Percentiles rank a stretch among this genome's conserved stretches.
Evolutionary conservation across 306 rosid species (phyloP).

Genomic region (Rubus parviflorus): DNA sequence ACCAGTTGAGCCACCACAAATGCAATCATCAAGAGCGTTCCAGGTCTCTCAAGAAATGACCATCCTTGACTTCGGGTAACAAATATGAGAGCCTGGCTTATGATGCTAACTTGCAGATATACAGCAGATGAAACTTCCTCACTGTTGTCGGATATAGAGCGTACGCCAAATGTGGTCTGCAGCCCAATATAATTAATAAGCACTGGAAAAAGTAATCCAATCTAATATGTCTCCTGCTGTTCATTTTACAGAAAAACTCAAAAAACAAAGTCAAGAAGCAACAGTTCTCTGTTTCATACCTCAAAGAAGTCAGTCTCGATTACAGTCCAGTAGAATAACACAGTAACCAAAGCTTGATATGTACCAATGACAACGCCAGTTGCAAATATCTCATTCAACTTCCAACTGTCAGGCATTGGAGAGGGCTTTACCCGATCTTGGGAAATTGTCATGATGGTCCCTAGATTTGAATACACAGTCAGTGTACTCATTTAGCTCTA

Average conservation of each 20-base stretch:
- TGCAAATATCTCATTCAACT: constrained; percentile 79
- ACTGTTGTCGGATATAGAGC: constrained; percentile 50
- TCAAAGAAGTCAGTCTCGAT: constrained; percentile 69
- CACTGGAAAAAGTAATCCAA: constrained; percentile 11
- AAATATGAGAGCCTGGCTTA: constrained; percentile 88
- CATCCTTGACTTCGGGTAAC: constrained; percentile 77
- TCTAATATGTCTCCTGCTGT: not conserved
- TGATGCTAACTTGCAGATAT: constrained; percentile 83
- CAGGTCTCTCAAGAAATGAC: constrained; percentile 82
- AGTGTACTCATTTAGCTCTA: not conserved
- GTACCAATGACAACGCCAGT: constrained; percentile 84
- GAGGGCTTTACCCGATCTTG: constrained; percentile 85
- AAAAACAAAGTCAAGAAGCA: constrained; percentile 2
- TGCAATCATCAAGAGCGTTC: constrained; percentile 68
- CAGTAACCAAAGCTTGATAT: constrained; percentile 78
- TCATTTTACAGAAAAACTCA: not conserved
- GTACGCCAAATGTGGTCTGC: constrained; percentile 61
- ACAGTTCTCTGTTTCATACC: constrained; percentile 38
- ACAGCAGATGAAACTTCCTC: constrained; percentile 74
- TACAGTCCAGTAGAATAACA: constrained; percentile 66
- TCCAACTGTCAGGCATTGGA: constrained; percentile 88
- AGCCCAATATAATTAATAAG: constrained; percentile 20
- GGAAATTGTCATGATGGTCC: constrained; percentile 89
- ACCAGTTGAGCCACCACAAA: constrained; percentile 85
- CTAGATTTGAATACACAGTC: constrained; percentile 29